phyloP scores from a whole-genome alignment of 192 early-diverging fungal species.

The Podila verticillata region DNA sequence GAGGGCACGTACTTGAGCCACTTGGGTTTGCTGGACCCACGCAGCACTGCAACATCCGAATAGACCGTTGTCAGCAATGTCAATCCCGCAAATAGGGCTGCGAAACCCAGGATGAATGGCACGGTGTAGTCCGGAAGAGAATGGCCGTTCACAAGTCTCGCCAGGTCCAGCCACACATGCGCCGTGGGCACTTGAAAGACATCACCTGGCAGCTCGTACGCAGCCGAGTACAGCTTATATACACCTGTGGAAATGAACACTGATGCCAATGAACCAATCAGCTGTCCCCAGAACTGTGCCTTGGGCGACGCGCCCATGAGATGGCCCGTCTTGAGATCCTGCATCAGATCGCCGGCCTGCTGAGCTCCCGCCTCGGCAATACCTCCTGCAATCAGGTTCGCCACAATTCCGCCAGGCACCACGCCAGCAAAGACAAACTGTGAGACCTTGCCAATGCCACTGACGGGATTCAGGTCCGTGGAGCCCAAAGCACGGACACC shows the following conservation, averaged over 20 bases:
- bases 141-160: conserved; percentile 78
- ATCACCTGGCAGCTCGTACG: conserved; percentile 75
- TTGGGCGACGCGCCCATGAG: conserved; percentile 82
- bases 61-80: conserved; percentile 52
- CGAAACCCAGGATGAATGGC: conserved; percentile 68
- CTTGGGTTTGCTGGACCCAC: background rate
- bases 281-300: conserved; percentile 86
- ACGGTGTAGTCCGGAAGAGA: conserved; percentile 70
- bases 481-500: conserved; percentile 86
- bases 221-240: conserved; percentile 72
- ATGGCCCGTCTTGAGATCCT: conserved; percentile 90
- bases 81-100: conserved; percentile 59
- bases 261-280: conserved; percentile 80
- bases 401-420: conserved; percentile 73
- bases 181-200: conserved; percentile 79
- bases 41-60: conserved; percentile 29
- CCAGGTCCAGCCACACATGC: conserved; percentile 83
- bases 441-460: conserved; percentile 85
- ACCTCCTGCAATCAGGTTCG: conserved; percentile 81
- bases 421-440: conserved; percentile 86
- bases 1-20: conserved; percentile 69
- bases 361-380: conserved; percentile 76
- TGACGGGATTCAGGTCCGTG: conserved; percentile 86
- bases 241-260: conserved; percentile 76
- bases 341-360: conserved; percentile 65